These are phyloP conservation scores for Aegilops umbellulata DNA, from an alignment of 176 grass and related monocot species.

Conservation along the genomic window DNA sequence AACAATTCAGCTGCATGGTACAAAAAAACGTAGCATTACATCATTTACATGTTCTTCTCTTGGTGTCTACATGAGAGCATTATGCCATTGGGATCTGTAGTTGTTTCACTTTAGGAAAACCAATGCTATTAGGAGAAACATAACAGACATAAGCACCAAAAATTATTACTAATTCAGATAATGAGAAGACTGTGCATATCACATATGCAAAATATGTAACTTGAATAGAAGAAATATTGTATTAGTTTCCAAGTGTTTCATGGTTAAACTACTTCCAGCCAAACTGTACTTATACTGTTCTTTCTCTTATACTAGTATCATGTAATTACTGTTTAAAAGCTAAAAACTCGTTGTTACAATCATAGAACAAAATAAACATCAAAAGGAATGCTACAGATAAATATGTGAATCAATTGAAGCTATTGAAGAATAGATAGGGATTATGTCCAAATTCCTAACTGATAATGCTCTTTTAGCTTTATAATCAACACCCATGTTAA, in stretches of 20 bases:
- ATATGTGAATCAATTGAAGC: background rate
- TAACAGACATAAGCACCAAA: conserved; percentile 1
- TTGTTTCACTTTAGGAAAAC: conserved; percentile 7
- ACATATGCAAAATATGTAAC: conserved; percentile 4
- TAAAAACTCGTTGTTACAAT: background rate
- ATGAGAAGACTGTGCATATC: background rate
- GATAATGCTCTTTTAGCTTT: background rate
- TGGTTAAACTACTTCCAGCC: background rate
- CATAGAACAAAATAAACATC: background rate
- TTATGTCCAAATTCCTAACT: background rate
- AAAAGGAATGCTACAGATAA: background rate
- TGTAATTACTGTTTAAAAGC: background rate
- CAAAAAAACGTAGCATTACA: conserved; percentile 26
- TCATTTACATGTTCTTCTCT: conserved; percentile 18
- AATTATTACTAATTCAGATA: conserved; percentile 5
- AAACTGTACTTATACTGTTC: background rate
- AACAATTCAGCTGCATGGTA: conserved; percentile 78
- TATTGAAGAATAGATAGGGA: background rate
- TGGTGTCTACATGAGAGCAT: background rate
- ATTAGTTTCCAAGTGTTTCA: conserved; percentile 6
- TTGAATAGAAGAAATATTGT: background rate
- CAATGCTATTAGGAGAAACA: background rate
- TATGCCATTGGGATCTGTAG: background rate
- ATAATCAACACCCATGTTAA: conserved; percentile 2
- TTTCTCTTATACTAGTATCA: background rate